These are phyloP conservation scores for Trichosporon ovoides DNA, from an alignment of 1,284 basidiomycete species.

Conservation along the genomic window DNA sequence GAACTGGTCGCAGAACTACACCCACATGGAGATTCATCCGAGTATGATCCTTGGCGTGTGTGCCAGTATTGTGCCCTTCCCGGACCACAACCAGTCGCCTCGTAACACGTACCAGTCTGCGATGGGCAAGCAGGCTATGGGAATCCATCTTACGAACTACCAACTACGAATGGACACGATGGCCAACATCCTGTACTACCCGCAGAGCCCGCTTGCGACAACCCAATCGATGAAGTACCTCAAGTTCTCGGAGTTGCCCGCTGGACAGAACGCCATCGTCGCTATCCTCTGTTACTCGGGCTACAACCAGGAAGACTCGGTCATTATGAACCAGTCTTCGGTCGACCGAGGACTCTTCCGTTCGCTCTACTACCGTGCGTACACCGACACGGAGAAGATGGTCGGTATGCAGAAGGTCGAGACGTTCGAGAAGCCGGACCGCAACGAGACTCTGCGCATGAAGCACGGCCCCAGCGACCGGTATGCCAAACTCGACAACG, in stretches of 20 bases:
- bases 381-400: slow-evolving; percentile 98
- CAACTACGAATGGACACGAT: slow-evolving; percentile 97
- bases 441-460: slow-evolving; percentile 89
- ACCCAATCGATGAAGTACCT: slow-evolving; percentile 99
- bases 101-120: slow-evolving; percentile 99
- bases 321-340: slow-evolving; percentile 99
- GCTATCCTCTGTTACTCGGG: slow-evolving; percentile 98
- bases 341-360: slow-evolving; percentile 98
- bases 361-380: slow-evolving; percentile 96
- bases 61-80: slow-evolving; percentile 98
- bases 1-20: slow-evolving; percentile 84
- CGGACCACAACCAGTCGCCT: slow-evolving; percentile 97
- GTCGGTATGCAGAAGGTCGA: slow-evolving; percentile 86
- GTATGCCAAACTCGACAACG: slow-evolving; percentile 96
- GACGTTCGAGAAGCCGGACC: slow-evolving; percentile 94
- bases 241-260: slow-evolving; percentile 93
- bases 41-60: slow-evolving; percentile 99
- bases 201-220: slow-evolving; percentile 96
- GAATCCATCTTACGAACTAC: slow-evolving; percentile 96
- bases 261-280: slow-evolving; percentile 96
- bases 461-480: slow-evolving; percentile 76
- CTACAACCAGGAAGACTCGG: slow-evolving; percentile 99
- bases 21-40: slow-evolving; percentile 98
- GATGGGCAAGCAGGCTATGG: slow-evolving; percentile 99
- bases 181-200: slow-evolving; percentile 97